phyloP scores from a whole-genome alignment of 2,329 filamentous ascomycete species.

The Lasiodiplodia sp. region DNA sequence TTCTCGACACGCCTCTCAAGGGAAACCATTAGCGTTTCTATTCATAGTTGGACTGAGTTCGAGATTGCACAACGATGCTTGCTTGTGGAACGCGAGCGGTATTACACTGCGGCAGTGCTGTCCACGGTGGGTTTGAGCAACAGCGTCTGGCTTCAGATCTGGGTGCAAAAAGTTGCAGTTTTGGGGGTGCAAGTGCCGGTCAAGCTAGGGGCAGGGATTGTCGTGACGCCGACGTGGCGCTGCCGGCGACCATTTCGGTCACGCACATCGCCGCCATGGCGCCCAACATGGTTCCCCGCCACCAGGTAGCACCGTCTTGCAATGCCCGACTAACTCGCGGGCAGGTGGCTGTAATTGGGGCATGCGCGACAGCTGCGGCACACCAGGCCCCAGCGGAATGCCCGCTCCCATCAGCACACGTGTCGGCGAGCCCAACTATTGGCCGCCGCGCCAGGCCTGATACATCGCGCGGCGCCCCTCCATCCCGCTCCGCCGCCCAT shows the following conservation, averaged over 20 bases:
- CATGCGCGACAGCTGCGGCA: background rate
- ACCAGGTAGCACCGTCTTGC: background rate
- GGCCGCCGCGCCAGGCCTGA: slow-evolving; percentile 2
- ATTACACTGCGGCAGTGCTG: background rate
- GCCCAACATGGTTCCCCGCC: slow-evolving; percentile 9
- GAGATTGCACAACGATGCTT: too few relatives aligned
- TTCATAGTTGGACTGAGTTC: too few relatives aligned
- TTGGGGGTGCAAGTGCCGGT: background rate
- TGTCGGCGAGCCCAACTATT: slow-evolving; percentile 15
- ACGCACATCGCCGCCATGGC: background rate
- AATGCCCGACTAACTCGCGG: background rate
- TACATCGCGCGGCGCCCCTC: slow-evolving; percentile 7
- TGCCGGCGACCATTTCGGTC: slow-evolving; percentile 6
- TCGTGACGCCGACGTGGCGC: slow-evolving; percentile 12
- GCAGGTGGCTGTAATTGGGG: too few relatives aligned
- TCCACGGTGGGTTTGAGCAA: background rate
- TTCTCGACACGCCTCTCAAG: too few relatives aligned
- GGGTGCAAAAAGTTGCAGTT: background rate
- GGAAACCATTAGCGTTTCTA: too few relatives aligned
- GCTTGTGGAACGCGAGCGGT: background rate
- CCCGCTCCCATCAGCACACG: slow-evolving; percentile 16
- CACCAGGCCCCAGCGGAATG: slow-evolving; percentile 6
- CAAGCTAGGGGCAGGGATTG: background rate
- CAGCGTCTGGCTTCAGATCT: background rate
- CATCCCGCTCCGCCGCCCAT: slow-evolving; percentile 13